Percentiles rank a stretch among this genome's conserved stretches.
phyloP scores from a whole-genome alignment of 176 grass and related monocot species.

The Carex myosuroides region DNA sequence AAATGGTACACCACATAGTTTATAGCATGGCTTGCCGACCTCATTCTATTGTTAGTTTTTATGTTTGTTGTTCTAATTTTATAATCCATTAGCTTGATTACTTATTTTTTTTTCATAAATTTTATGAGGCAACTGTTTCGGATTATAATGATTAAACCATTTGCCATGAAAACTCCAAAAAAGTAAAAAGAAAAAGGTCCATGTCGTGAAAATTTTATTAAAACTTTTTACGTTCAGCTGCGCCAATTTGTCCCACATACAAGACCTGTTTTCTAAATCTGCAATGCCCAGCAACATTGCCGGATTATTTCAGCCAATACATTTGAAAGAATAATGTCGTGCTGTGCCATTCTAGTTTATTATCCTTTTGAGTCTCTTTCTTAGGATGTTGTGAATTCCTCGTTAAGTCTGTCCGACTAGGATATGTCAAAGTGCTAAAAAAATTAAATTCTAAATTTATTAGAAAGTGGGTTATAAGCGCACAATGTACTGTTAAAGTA shows the following conservation, averaged over 20 bases:
- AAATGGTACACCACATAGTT: neutral
- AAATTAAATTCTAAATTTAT: no score
- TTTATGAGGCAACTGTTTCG: neutral
- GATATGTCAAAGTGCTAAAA: no score
- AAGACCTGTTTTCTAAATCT: neutral
- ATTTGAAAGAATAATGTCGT: neutral
- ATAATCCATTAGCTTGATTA: neutral
- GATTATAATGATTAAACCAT: neutral
- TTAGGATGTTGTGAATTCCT: no score
- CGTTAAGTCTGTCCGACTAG: no score
- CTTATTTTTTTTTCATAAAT: neutral
- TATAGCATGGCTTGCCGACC: neutral
- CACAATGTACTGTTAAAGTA: no score
- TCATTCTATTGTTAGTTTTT: neutral
- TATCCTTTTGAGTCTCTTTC: neutral
- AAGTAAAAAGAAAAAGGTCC: neutral
- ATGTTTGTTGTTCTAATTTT: neutral
- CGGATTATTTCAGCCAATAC: no score
- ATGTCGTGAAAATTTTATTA: neutral
- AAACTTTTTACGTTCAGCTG: neutral
- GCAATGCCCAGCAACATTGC: neutral
- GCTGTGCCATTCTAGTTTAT: neutral
- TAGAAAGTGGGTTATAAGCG: no score
- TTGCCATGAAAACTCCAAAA: neutral
- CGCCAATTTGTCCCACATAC: neutral